phyloP scores from a whole-genome alignment of 2,329 filamentous ascomycete genomes.

The Colletotrichum eleusines region DNA sequence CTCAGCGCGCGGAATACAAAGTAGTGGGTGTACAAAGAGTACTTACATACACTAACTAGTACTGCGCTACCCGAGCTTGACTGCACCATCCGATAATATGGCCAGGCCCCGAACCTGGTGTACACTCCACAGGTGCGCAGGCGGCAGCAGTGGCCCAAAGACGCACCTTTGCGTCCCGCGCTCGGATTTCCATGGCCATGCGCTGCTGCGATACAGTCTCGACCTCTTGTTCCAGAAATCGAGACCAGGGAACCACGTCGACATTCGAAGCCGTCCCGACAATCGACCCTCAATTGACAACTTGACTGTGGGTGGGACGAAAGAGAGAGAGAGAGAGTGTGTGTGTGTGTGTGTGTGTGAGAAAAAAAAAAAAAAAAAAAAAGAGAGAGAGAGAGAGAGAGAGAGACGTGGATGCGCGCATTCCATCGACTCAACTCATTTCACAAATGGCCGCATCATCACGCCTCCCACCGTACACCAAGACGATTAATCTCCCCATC shows the following conservation, averaged over 20 bases:
- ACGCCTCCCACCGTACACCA: not conserved
- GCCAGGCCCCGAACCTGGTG: not conserved
- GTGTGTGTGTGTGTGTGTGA: too few species aligned
- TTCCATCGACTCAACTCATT: not conserved
- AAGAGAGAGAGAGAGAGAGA: too few species aligned
- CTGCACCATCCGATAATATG: slow-evolving; percentile 3
- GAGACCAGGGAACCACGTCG: not conserved
- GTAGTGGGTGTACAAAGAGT: too few species aligned
- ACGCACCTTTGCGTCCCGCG: not conserved
- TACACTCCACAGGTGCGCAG: too few species aligned
- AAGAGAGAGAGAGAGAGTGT: too few species aligned
- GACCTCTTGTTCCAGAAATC: not conserved
- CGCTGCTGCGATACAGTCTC: not conserved
- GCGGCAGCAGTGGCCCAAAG: not conserved
- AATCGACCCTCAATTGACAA: not conserved
- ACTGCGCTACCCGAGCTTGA: not conserved
- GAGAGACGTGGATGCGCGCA: not conserved
- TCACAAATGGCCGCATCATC: slow-evolving; percentile 22
- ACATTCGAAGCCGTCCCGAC: not conserved
- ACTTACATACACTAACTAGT: too few species aligned
- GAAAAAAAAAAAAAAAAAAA: too few species aligned
- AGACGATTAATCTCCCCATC: not conserved
- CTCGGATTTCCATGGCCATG: slow-evolving; percentile 5
- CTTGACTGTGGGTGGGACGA: not conserved
- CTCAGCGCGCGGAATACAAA: not conserved